Percentiles rank a stretch among this genome's conserved stretches.
Evolutionary conservation across 2,329 filamentous ascomycete species (phyloP).

Genomic region (Zalaria obscura): DNA sequence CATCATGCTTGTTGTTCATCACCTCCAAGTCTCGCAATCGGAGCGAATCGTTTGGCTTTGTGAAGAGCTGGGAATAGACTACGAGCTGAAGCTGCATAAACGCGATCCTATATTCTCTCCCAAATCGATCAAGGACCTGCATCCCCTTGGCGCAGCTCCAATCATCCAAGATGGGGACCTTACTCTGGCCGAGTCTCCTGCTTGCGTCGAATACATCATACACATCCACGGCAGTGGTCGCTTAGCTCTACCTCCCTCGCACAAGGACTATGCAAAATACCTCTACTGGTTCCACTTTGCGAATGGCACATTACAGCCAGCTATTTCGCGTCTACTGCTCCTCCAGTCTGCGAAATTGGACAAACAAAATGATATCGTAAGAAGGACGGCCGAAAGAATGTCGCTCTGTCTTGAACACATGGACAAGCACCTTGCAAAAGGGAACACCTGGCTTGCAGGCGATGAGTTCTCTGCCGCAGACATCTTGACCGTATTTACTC

Average conservation of each 20-base stretch:
- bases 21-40: conserved; percentile 38
- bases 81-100: conserved; percentile 33
- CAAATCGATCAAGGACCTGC: conserved; percentile 15
- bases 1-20: conserved; percentile 24
- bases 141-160: conserved; percentile 41
- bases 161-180: conserved; percentile 42
- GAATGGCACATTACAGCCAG: conserved; percentile 25
- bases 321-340: conserved; percentile 9
- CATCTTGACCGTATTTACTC: conserved; percentile 45
- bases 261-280: conserved; percentile 43
- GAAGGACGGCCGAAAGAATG: conserved; percentile 21
- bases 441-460: conserved; percentile 43
- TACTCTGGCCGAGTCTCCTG: conserved; percentile 44
- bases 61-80: conserved; percentile 46
- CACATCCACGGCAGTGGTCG: conserved; percentile 36
- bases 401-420: conserved; percentile 27
- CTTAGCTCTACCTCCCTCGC: conserved; percentile 30
- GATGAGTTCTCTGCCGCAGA: conserved; percentile 50
- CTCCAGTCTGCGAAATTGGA: conserved; percentile 11
- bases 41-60: conserved; percentile 51
- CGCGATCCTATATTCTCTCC: conserved; percentile 27
- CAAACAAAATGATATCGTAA: conserved; percentile 15
- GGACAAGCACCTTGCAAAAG: conserved; percentile 32
- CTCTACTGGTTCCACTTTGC: conserved; percentile 52
- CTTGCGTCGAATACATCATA: conserved; percentile 48